Conservation (phyloP, 441 rosid genomes). For the Omphalea diandra region DNA sequence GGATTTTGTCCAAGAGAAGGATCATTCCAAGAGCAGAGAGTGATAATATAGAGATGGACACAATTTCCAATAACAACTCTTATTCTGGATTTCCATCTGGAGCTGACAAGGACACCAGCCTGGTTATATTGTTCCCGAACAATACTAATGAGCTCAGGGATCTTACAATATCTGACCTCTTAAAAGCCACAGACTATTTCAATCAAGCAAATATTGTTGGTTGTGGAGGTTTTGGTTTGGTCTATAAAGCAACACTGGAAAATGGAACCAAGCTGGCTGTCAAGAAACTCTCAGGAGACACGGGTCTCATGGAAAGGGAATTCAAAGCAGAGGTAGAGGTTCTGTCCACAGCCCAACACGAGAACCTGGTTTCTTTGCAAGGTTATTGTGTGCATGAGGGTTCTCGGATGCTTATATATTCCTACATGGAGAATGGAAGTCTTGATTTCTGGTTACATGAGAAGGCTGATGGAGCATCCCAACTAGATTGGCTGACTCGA, state of each 20-base stretch:
- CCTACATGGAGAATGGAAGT: slow-evolving; percentile 82
- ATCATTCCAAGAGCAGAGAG: slow-evolving; percentile 60
- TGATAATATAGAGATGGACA: slow-evolving; percentile 55
- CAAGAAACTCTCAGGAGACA: slow-evolving; percentile 82
- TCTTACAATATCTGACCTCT: slow-evolving; percentile 63
- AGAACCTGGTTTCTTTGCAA: slow-evolving; percentile 74
- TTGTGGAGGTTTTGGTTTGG: slow-evolving; percentile 85
- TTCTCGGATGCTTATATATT: slow-evolving; percentile 58
- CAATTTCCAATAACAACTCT: slow-evolving; percentile 43
- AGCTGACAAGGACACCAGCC: slow-evolving; percentile 52
- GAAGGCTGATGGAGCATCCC: slow-evolving; percentile 62
- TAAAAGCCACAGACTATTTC: slow-evolving; percentile 76
- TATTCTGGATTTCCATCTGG: slow-evolving; percentile 42
- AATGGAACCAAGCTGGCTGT: slow-evolving; percentile 68
- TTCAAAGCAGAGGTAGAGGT: slow-evolving; percentile 87
- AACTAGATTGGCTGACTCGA: slow-evolving; percentile 71
- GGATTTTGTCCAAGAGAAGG: slow-evolving; percentile 61
- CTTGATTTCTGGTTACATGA: slow-evolving; percentile 84
- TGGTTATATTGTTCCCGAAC: slow-evolving; percentile 59
- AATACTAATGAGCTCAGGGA: slow-evolving; percentile 52
- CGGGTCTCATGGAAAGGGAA: slow-evolving; percentile 77
- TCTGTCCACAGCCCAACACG: slow-evolving; percentile 75
- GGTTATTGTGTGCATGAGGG: slow-evolving; percentile 80
- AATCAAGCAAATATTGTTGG: slow-evolving; percentile 78
- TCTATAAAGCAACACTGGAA: slow-evolving; percentile 63